A percentile compares a stretch with the other conserved stretches of the same genome.
phyloP scores from a whole-genome alignment of 169 alveolate species.

The Theileria equi region DNA sequence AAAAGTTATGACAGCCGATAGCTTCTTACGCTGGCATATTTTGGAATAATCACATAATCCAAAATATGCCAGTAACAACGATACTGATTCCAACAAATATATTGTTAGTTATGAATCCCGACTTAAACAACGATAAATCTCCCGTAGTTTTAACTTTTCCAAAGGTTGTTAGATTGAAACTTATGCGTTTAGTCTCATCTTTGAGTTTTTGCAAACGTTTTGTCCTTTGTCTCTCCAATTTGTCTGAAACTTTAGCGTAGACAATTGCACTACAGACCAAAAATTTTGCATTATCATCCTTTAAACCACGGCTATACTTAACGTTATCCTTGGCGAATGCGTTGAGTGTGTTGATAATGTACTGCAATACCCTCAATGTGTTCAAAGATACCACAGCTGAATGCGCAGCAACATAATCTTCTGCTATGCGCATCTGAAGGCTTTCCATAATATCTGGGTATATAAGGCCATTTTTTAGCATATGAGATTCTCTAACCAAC shows the following conservation, averaged over 20 bases:
- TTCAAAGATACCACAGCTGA: conserved; percentile 23
- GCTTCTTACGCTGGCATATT: no score
- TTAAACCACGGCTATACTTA: background rate
- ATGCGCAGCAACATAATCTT: conserved; percentile 53
- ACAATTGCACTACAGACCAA: conserved; percentile 18
- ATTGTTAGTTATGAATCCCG: no score
- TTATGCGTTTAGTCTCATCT: conserved; percentile 41
- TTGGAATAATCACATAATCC: no score
- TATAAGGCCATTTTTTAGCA: conserved; percentile 25
- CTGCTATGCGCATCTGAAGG: conserved; percentile 15
- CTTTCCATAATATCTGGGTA: conserved; percentile 19
- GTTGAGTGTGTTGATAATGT: conserved; percentile 14
- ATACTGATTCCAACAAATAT: no score
- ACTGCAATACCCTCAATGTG: conserved; percentile 24
- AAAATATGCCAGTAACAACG: no score
- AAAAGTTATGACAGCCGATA: no score
- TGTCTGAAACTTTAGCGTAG: conserved; percentile 39
- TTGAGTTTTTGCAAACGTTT: conserved; percentile 8
- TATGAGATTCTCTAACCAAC: conserved; percentile 11
- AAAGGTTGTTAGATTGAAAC: conserved; percentile 24
- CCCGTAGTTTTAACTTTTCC: conserved; percentile 60
- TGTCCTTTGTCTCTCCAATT: conserved; percentile 17
- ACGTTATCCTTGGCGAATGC: conserved; percentile 44
- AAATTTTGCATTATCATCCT: conserved; percentile 22
- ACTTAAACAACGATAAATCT: conserved; percentile 8